Evolutionary conservation across 2,329 filamentous ascomycete species (phyloP), one percentile per base, ranked within the genome.

Genomic region (Trichoderma arundinaceum): DNA sequence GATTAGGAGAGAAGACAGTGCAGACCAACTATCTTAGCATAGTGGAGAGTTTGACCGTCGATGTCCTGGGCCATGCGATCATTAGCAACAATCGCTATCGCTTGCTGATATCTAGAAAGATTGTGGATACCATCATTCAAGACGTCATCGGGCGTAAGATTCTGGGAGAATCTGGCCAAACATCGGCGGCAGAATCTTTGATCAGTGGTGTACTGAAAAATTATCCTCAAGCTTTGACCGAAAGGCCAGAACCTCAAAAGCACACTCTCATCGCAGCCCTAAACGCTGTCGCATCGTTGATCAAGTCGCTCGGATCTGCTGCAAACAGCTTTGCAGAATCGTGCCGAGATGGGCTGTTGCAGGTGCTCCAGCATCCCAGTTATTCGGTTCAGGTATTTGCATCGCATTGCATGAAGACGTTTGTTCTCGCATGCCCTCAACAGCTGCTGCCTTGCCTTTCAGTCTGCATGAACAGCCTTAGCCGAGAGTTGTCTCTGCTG

Each of bases 381-480:
- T 98, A 98, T 77, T 95, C 93, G 4, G 95, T 99, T 2, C 95
- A 99, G 74, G 88, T 98, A 3, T 91, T 95, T 72, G 90, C 92
- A 1, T 92, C 95, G 4, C 87, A 91, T 67, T 97, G 93, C 73
- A 82, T 98, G 71, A 92, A 94, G 71, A 88, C 86, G 0, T 95
- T 98, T 73, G 92, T 96, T 0, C 83, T 97, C 49, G 93, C 93
- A 13, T 97, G 93, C 71, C 95, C 95, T 4, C 92, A 96, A 71
- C 94, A 98, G 74, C 86, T 99, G 6, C 81, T 98, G 5, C 92
- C 92, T 2, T 95, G 93, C 69, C 88, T 98, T 17, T 96, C 94
- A 0, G 92, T 98, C 52, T 98, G 94, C 77, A 94, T 98, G 90
- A 97, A 97, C 77, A 97, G 92, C 75, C 85, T 99, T 67, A 92